Percentiles rank a stretch among this genome's conserved stretches.
Evolutionary conservation across 345 rosid genomes (phyloP).

Genomic region (Cardamine occulta): DNA sequence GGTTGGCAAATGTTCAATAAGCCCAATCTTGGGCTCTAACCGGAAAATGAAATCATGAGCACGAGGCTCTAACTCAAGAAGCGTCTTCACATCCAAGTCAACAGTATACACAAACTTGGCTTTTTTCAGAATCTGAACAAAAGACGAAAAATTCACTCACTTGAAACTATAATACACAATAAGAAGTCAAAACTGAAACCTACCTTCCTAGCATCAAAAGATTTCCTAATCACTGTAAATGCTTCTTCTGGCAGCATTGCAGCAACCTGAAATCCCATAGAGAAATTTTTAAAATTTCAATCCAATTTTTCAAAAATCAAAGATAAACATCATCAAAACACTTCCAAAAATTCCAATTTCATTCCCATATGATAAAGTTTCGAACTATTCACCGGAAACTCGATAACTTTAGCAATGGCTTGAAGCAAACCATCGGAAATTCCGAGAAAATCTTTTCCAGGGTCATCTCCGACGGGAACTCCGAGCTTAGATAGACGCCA

Average conservation of each 20-base stretch:
- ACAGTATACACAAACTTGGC: slow-evolving; percentile 93
- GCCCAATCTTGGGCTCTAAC: slow-evolving; percentile 74
- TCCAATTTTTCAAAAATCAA: slow-evolving; percentile 3
- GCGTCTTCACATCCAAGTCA: slow-evolving; percentile 76
- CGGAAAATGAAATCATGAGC: slow-evolving; percentile 76
- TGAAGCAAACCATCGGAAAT: slow-evolving; percentile 74
- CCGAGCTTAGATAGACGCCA: slow-evolving; percentile 89
- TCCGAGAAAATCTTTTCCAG: slow-evolving; percentile 77
- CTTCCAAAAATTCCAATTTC: not conserved
- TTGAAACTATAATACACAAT: slow-evolving; percentile 2
- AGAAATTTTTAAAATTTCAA: not conserved
- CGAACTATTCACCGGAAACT: slow-evolving; percentile 67
- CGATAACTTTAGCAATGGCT: slow-evolving; percentile 73
- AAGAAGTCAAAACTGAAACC: slow-evolving; percentile 14
- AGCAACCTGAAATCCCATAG: slow-evolving; percentile 64
- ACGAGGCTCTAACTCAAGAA: slow-evolving; percentile 81
- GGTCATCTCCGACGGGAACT: slow-evolving; percentile 72
- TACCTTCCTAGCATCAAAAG: slow-evolving; percentile 96
- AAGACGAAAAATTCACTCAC: slow-evolving; percentile 34
- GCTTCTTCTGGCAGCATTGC: slow-evolving; percentile 86
- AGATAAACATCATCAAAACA: not conserved
- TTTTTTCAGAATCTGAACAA: slow-evolving; percentile 68
- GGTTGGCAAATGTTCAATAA: slow-evolving; percentile 58
- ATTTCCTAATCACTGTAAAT: slow-evolving; percentile 76
- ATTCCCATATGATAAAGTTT: slow-evolving; percentile 8